Evolutionary conservation across 2,329 filamentous ascomycete genomes (phyloP).

Genomic region (Cytospora paraplurivora): DNA sequence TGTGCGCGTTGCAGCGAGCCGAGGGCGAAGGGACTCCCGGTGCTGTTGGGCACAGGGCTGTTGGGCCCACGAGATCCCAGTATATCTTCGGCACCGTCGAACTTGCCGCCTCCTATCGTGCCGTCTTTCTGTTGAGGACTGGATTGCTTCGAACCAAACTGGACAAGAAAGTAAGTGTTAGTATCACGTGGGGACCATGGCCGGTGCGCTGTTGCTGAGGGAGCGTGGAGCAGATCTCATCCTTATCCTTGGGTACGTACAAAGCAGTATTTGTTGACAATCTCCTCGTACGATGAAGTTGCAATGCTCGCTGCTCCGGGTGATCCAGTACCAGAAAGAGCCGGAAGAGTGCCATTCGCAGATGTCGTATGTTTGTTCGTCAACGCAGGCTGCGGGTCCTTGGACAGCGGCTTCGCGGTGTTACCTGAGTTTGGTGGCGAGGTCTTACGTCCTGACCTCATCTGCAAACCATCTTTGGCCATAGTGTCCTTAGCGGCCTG

Average conservation of each 20-base stretch:
- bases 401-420: constrained; percentile 11
- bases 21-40: constrained; percentile 42
- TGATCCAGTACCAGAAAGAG: constrained; percentile 51
- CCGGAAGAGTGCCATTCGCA: constrained; percentile 34
- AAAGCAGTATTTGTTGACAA: constrained; percentile 99
- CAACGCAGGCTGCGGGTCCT: constrained; percentile 21
- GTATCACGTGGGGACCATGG: constrained; percentile 37
- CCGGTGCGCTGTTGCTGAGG: constrained; percentile 34
- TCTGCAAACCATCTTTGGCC: constrained; percentile 60
- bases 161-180: constrained; percentile 41
- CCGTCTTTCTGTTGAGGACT: constrained; percentile 54
- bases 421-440: constrained; percentile 28
- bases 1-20: constrained; percentile 38
- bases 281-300: constrained; percentile 90
- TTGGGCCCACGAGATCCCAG: constrained; percentile 37
- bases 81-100: constrained; percentile 46
- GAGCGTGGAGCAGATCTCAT: constrained; percentile 30
- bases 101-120: constrained; percentile 46
- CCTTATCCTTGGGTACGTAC: constrained; percentile 70
- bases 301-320: constrained; percentile 60
- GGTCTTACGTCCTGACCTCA: constrained; percentile 52
- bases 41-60: constrained; percentile 42
- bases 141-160: constrained; percentile 65
- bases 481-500: constrained; percentile 69
- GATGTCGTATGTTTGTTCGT: constrained; percentile 28